phyloP scores from a whole-genome alignment of 352 stramenopile species.

The Pythium myriotylum region DNA sequence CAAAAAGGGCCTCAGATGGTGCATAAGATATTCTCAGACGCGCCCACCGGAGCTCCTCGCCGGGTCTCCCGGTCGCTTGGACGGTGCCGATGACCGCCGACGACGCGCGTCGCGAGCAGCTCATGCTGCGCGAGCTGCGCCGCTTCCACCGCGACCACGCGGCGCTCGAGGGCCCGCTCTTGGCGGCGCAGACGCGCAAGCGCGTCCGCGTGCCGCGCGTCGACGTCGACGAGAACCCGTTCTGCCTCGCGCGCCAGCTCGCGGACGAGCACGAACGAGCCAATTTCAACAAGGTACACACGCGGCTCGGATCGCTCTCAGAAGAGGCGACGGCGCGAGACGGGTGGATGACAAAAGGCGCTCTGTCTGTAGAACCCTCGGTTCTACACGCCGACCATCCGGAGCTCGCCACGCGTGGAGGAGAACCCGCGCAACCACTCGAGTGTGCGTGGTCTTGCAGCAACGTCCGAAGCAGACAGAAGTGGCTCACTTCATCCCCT shows the following conservation, averaged over 20 bases:
- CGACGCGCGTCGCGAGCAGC: constrained; percentile 50
- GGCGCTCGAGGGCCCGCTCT: constrained; percentile 36
- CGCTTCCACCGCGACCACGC: constrained; percentile 62
- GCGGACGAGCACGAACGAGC: constrained; percentile 72
- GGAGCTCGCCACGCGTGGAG: constrained; percentile 39
- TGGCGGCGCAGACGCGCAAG: constrained; percentile 65
- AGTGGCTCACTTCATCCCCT: background rate
- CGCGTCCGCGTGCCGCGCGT: constrained; percentile 57
- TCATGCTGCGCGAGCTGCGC: constrained; percentile 75
- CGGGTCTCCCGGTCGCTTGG: constrained; percentile 1
- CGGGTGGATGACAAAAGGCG: background rate
- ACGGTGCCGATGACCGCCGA: constrained; percentile 20
- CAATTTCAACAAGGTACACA: constrained; percentile 84
- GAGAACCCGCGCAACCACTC: constrained; percentile 80
- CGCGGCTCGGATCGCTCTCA: no score
- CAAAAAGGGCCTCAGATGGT: no score
- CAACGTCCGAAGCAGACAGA: no score
- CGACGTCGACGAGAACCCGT: constrained; percentile 68
- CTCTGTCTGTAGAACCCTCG: constrained; percentile 54
- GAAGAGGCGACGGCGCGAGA: background rate
- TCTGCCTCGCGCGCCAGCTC: constrained; percentile 72
- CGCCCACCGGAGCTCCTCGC: no score
- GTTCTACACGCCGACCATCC: constrained; percentile 65
- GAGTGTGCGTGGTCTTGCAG: constrained; percentile 36
- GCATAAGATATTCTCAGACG: no score